Base-by-base conservation (phyloP, 352 stramenopile species). In the Globisporangium emineosum region DNA sequence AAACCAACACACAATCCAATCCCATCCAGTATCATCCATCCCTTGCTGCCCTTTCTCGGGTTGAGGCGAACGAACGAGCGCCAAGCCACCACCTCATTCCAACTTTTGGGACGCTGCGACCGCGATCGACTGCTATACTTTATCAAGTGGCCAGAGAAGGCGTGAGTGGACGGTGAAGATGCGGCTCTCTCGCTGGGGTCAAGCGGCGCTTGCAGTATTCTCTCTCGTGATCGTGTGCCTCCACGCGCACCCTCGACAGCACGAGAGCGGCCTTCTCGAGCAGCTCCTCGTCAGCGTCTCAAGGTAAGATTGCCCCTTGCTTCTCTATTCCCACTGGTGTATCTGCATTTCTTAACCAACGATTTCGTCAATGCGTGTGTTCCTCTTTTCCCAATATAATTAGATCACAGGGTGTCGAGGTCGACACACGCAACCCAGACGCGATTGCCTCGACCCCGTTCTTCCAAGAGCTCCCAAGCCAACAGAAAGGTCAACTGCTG, bases 401-500 rank as follows among this genome's bases (percentile, higher is more conserved):
- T 51, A 60, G 55, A 51, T 60, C 55, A 13, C 35, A 60, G 2
- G 25, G 33, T 19, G 27, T 42, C 35, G 29, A 54, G n/a, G 30
- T 19, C 12, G n/a, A 15, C 25, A 17, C 43, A 7, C 13, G 17
- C 42, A 60, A 35, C 25, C 63, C 62, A 33, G 57, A 67, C 8
- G 35, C 56, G 5, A 68, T 67, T n/a, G 58, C 65, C 3, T 52
- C 62, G 2, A 55, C 73, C n/a, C 59, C 52, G 52, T 51, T 71
- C 21, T 76, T 78, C 45, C 68, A 67, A 5, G 51, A 60, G 23
- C 61, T 59, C 59, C 72, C n/a, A 15, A 56, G 61, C 17, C 37
- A 70, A 37, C 66, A 72, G 19, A 66, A 54, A 13, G 60, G 72
- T 32, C 45, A 66, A 5, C 60, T 83, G 42, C 66, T 88, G 8